These are phyloP conservation scores for Phytopythium kandeliae DNA, from an alignment of 352 stramenopile species.

Conservation along the genomic window DNA sequence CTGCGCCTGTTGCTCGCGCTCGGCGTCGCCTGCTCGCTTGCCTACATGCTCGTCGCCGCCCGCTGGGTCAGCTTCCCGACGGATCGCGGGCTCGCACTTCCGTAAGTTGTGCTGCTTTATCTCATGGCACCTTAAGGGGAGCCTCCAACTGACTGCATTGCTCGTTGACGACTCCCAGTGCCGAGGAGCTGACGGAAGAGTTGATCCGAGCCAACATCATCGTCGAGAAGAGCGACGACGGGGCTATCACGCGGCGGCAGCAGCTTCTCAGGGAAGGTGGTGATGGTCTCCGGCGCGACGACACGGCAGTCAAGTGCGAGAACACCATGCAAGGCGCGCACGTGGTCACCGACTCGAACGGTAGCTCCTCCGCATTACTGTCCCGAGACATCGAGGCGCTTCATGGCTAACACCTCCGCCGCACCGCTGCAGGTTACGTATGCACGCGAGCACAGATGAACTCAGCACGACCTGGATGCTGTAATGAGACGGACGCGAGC, in stretches of 20 bases:
- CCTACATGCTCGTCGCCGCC: slow-evolving; percentile 41
- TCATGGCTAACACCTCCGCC: background rate
- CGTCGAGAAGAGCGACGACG: slow-evolving; percentile 27
- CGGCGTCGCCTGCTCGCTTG: slow-evolving; percentile 28
- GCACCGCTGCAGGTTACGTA: slow-evolving; percentile 29
- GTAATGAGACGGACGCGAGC: slow-evolving; percentile 45
- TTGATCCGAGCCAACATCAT: slow-evolving; percentile 60
- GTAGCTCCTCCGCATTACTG: slow-evolving; percentile 10
- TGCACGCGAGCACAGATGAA: slow-evolving; percentile 44
- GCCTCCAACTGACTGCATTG: too few relatives aligned
- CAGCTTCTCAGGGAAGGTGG: slow-evolving; percentile 39
- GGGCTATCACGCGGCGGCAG: slow-evolving; percentile 24
- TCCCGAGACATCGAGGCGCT: too few relatives aligned
- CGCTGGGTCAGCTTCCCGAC: slow-evolving; percentile 24
- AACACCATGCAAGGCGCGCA: slow-evolving; percentile 53
- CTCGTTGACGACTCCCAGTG: slow-evolving; percentile 13
- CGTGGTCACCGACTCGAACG: slow-evolving; percentile 49
- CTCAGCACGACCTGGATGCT: slow-evolving; percentile 36
- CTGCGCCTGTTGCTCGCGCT: slow-evolving; percentile 36
- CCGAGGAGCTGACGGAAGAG: slow-evolving; percentile 43
- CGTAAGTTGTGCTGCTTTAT: background rate
- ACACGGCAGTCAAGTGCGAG: slow-evolving; percentile 25
- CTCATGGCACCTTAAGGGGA: too few relatives aligned
- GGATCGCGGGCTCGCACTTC: slow-evolving; percentile 9
- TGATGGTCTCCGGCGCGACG: slow-evolving; percentile 38